Base-by-base conservation (phyloP, 371 early-diverging fungal genomes). In the Mortierella sp. region DNA sequence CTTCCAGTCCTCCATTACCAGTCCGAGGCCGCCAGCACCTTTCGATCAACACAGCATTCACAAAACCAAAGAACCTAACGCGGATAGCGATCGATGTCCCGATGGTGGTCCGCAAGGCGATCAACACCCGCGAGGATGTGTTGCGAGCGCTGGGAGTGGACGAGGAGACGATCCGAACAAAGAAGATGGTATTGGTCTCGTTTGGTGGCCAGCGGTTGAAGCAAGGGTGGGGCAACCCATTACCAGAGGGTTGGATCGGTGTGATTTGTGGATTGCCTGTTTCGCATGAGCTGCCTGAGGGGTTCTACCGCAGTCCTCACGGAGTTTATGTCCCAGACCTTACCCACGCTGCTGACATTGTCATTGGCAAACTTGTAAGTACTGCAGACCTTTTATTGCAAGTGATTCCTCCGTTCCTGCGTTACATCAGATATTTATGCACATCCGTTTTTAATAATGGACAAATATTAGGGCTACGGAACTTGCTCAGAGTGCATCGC, bases 401-500 rank as follows among this genome's bases (percentile, higher is more conserved):
- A n/a, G n/a, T n/a, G n/a, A n/a, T 47, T 65, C 7, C n/a, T 50
- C 10, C 6, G 13, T 16, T 21, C 38, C 54, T 58, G 34, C 34
- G 60, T 57, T 34, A 28, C 57, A 38, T 63, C 28, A 16, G 19
- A 10, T 13, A 26, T 44, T 42, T 60, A 68, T 50, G 21, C 31
- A 57, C 10, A 42, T 74, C 1, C 16, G 10, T 8, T 24, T 70
- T 72, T 34, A n/a, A 4, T 34, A 11, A 26, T 50, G 45, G 52
- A 5, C 8, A 28, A 21, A 60, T 13, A 26, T 42, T 91, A 92
- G 84, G 96, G 96, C 6, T 96, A 96, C 84, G 95, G 95, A 45
- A 95, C 95, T 2, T 96, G 96, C 82, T 93, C 95, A 8, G 96
- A 96, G 84, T 94, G 94, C 71, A 94, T 95, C 38, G 95, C 94